These are phyloP conservation scores for Coniochaeta prunicola DNA, from an alignment of 2,329 filamentous ascomycete genomes.

Conservation along the genomic window DNA sequence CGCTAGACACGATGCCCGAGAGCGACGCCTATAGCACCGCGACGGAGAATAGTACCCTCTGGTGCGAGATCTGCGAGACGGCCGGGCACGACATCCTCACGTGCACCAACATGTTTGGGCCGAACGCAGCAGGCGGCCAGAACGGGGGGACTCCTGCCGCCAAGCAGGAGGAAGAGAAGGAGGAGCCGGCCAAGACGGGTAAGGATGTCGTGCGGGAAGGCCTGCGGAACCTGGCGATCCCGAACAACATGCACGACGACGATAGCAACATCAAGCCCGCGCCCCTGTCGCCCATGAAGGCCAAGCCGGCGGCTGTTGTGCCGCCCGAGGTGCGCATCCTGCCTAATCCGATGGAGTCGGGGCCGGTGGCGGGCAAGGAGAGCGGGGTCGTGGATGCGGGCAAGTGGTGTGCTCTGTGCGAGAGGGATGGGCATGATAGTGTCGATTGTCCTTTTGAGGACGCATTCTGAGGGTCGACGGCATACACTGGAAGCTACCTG, in stretches of 20 bases:
- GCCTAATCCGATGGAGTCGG: conserved; percentile 56
- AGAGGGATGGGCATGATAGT: conserved; percentile 92
- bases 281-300: conserved; percentile 45
- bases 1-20: conserved; percentile 62
- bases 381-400: conserved; percentile 71
- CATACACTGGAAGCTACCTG: too few species aligned
- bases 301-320: conserved; percentile 27
- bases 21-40: conserved; percentile 62
- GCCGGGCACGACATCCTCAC: conserved; percentile 88
- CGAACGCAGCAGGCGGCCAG: conserved; percentile 24
- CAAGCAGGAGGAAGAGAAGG: conserved; percentile 8
- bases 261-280: conserved; percentile 39
- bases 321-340: conserved; percentile 39
- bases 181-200: conserved; percentile 17
- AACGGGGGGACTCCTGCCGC: too few species aligned
- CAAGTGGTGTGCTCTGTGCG: conserved; percentile 96
- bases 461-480: conserved; percentile 44
- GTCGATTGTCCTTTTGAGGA: conserved; percentile 93
- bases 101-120: conserved; percentile 81
- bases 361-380: conserved; percentile 69
- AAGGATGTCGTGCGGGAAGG: conserved; percentile 31
- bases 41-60: conserved; percentile 67
- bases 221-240: conserved; percentile 28
- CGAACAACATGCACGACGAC: conserved; percentile 24
- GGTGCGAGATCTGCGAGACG: conserved; percentile 95